Conservation (phyloP, 352 stramenopile genomes). For the Pythium sukuiense region DNA sequence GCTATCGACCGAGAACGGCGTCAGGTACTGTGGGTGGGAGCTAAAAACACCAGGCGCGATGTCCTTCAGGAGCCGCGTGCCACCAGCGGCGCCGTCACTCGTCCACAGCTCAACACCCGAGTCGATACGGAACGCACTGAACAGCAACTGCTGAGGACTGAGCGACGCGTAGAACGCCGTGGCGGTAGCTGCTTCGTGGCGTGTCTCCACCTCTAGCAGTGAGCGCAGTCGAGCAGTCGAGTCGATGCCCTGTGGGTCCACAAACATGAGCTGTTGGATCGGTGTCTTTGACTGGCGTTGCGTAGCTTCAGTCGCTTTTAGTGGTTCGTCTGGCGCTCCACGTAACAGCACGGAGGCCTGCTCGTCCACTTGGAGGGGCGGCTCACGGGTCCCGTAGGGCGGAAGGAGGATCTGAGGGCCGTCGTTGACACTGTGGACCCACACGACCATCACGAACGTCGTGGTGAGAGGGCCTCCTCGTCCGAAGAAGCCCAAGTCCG, state of each 20-base stretch:
- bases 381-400: conserved; percentile 34
- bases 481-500: conserved; percentile 14
- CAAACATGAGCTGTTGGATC: conserved; percentile 28
- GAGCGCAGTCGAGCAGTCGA: conserved; percentile 6
- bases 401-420: conserved; percentile 43
- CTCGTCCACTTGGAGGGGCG: conserved; percentile 45
- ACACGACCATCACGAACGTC: conserved; percentile 39
- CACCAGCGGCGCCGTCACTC: conserved; percentile 61
- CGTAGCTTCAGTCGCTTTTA: not conserved
- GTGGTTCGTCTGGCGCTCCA: conserved; percentile 29
- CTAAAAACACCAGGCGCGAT: conserved; percentile 39
- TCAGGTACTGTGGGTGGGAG: conserved; percentile 41
- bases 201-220: conserved; percentile 10
- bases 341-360: conserved; percentile 37
- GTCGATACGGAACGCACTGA: conserved; percentile 27
- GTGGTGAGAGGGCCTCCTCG: conserved; percentile 21
- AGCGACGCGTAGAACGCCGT: conserved; percentile 10
- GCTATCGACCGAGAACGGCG: conserved; percentile 51
- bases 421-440: conserved; percentile 39
- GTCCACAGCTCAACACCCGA: conserved; percentile 72
- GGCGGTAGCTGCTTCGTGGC: too few species aligned
- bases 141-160: conserved; percentile 30
- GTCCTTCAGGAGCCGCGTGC: conserved; percentile 71
- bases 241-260: conserved; percentile 5
- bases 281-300: not conserved